Evolutionary conservation across 768 basidiomycete genomes (phyloP).

Genomic region (Mycena rosella): DNA sequence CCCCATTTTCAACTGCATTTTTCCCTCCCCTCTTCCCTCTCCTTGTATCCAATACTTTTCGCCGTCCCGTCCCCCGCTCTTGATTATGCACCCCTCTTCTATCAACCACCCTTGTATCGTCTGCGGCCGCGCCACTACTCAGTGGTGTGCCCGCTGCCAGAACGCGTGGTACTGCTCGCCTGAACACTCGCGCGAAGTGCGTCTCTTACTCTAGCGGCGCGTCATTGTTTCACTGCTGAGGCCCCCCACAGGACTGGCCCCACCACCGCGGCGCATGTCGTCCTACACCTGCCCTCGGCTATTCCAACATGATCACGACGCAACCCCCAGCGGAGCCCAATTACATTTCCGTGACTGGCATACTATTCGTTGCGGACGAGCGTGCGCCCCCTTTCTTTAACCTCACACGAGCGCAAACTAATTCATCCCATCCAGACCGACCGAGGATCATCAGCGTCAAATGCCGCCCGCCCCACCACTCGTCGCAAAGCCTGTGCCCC

Average conservation of each 20-base stretch:
- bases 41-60: slow-evolving; percentile 35
- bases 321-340: slow-evolving; percentile 81
- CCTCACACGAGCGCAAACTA: slow-evolving; percentile 7
- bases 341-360: slow-evolving; percentile 74
- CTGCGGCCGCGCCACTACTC: slow-evolving; percentile 79
- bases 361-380: slow-evolving; percentile 82
- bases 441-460: slow-evolving; percentile 78
- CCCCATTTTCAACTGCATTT: slow-evolving; percentile 41
- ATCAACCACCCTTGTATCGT: slow-evolving; percentile 82
- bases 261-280: slow-evolving; percentile 80
- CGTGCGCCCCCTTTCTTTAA: slow-evolving; percentile 53
- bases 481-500: slow-evolving; percentile 81
- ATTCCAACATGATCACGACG: slow-evolving; percentile 78
- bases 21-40: slow-evolving; percentile 35
- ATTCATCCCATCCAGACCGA: slow-evolving; percentile 63
- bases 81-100: slow-evolving; percentile 64
- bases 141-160: slow-evolving; percentile 93
- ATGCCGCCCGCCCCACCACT: slow-evolving; percentile 78
- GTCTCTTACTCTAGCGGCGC: slow-evolving; percentile 41
- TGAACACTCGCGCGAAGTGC: slow-evolving; percentile 78
- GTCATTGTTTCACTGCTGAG: slow-evolving; percentile 23
- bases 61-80: slow-evolving; percentile 55
- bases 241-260: slow-evolving; percentile 78
- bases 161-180: slow-evolving; percentile 85
- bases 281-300: slow-evolving; percentile 54